Evolutionary conservation across 768 basidiomycete species (phyloP), one percentile per base, ranked within the genome.

Genomic region (Kwoniella bestiolae): DNA sequence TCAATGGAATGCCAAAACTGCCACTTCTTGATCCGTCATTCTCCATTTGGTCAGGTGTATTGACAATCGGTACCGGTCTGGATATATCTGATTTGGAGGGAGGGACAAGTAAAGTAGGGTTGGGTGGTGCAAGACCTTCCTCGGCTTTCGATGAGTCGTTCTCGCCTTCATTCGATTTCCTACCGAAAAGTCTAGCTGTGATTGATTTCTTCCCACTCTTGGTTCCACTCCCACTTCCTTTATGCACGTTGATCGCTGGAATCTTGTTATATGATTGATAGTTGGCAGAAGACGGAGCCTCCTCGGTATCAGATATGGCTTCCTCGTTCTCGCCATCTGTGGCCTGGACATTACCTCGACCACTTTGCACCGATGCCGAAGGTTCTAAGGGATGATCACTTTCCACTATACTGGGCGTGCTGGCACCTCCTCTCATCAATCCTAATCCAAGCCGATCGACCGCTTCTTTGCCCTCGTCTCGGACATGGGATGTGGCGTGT

Each of bases 361-460:
- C 28, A 28, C 38, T 25, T 41, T 56, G 56, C 23, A 9, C n/a
- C 16, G 34, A 23, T 12, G 25, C 21, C 8, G 56, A 25, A 12
- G 21, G 32, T n/a, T 56, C 35, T 6, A 31, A 35, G 1, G 38
- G 35, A 23, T 56, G 21, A 4, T 60, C 59, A 32, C 8, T 46
- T 32, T 50, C 47, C 14, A 41, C 31, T n/a, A 63, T n/a, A 34
- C 61, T 55, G n/a, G 61, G 46, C 25, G 50, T 60, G 46, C 35
- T 32, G 25, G 25, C 14, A 59, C 44, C 49, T 21, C 56, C 25
- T 38, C 55, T 16, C 74, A 78, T 78, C 60, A 78, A 35, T 5
- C 76, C 76, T 35, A 78, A 41, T 0, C 76, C 76, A 2, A 78
- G 65, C 26, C 55, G 26, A 52, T 78, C 76, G 6, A 74, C 63